Percentiles rank a stretch among this genome's conserved stretches.
Conservation (phyloP, 768 basidiomycete species). For the Leccinum olivaceopallidum region DNA sequence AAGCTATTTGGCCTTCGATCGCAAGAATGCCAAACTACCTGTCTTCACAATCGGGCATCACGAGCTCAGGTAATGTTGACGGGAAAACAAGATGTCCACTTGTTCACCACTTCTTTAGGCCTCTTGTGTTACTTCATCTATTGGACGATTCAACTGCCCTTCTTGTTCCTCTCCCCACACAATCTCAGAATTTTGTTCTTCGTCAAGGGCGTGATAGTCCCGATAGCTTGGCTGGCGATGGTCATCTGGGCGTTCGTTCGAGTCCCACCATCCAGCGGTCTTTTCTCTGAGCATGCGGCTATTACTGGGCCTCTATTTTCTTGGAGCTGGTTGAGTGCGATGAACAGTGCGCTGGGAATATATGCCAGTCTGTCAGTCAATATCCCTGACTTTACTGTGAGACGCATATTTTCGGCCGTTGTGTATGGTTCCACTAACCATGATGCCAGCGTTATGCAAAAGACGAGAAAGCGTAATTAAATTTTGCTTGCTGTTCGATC, state of each 20-base stretch:
- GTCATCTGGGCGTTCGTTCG: slow-evolving; percentile 79
- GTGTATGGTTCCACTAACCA: background rate
- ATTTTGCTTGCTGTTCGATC: background rate
- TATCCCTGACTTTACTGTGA: slow-evolving; percentile 80
- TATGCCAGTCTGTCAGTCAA: slow-evolving; percentile 76
- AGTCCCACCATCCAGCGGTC: slow-evolving; percentile 59
- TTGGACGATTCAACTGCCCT: slow-evolving; percentile 76
- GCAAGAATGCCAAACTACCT: slow-evolving; percentile 65
- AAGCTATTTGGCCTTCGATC: slow-evolving; percentile 80
- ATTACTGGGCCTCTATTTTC: slow-evolving; percentile 49
- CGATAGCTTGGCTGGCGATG: slow-evolving; percentile 66
- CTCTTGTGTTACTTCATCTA: slow-evolving; percentile 76
- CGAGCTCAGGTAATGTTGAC: slow-evolving; percentile 48
- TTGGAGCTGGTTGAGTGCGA: slow-evolving; percentile 78
- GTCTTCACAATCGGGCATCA: slow-evolving; percentile 57
- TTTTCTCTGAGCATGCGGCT: slow-evolving; percentile 52
- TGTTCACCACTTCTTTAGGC: slow-evolving; percentile 36
- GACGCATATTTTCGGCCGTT: background rate
- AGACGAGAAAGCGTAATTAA: slow-evolving; percentile 41
- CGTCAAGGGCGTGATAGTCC: slow-evolving; percentile 64
- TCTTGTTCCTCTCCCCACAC: slow-evolving; percentile 77
- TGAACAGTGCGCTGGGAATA: slow-evolving; percentile 77
- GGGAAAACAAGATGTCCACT: background rate
- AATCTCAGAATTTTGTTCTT: slow-evolving; percentile 77
- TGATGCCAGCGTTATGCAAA: slow-evolving; percentile 64